These are phyloP conservation scores for Begonia peltatifolia DNA, from an alignment of 306 rosid species.

Conservation along the genomic window DNA sequence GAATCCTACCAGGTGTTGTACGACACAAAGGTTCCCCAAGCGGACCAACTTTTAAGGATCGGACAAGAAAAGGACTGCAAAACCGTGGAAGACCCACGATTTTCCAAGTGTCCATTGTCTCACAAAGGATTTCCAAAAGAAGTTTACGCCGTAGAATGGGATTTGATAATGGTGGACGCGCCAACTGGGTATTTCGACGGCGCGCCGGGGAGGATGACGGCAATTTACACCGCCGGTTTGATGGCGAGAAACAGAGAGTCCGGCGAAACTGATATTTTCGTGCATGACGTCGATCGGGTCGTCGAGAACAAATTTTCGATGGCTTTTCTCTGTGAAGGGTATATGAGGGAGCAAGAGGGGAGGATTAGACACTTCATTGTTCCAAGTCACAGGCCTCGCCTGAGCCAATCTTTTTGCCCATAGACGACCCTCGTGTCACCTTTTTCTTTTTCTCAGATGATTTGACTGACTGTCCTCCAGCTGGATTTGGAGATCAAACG, in stretches of 20 bases:
- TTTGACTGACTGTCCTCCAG: too few relatives aligned
- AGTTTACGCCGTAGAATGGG: slow-evolving; percentile 76
- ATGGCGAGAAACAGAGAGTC: slow-evolving; percentile 67
- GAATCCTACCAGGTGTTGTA: slow-evolving; percentile 63
- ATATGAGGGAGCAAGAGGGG: slow-evolving; percentile 59
- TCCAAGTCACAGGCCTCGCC: slow-evolving; percentile 62
- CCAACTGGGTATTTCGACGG: slow-evolving; percentile 65
- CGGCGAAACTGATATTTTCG: slow-evolving; percentile 78
- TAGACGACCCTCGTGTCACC: neutral
- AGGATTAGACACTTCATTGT: slow-evolving; percentile 66
- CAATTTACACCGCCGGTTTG: slow-evolving; percentile 82
- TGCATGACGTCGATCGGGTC: slow-evolving; percentile 73
- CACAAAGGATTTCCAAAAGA: slow-evolving; percentile 56
- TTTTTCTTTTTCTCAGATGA: too few relatives aligned
- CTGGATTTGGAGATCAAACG: too few relatives aligned
- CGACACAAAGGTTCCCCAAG: slow-evolving; percentile 57
- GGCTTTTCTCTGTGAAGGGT: slow-evolving; percentile 62
- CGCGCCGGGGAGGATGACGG: slow-evolving; percentile 89
- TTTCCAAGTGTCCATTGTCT: slow-evolving; percentile 42
- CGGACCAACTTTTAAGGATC: slow-evolving; percentile 34
- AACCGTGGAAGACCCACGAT: slow-evolving; percentile 51
- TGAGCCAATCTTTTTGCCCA: slow-evolving; percentile 61
- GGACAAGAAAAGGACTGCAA: slow-evolving; percentile 37
- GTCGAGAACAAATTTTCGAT: slow-evolving; percentile 66
- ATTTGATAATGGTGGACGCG: slow-evolving; percentile 89